Base-by-base conservation (phyloP, 1,284 basidiomycete species). In the Cystobasidium pallidum region DNA sequence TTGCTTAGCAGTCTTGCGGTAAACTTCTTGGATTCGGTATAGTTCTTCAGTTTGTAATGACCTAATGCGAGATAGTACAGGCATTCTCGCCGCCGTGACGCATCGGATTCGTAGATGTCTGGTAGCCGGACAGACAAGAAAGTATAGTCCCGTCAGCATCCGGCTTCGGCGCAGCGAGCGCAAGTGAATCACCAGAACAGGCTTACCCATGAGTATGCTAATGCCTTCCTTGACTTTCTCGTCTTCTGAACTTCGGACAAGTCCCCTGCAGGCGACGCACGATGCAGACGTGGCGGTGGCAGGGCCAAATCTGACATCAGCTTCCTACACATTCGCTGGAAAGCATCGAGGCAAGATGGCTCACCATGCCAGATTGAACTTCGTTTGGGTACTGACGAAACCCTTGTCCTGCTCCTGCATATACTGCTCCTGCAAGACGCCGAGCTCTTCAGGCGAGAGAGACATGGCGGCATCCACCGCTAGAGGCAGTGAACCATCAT, bases 41-140 rank as follows among this genome's bases (percentile, higher is more conserved):
- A 98, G 81, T 98, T 95, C 39, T 89, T 88, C 86, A 98, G 89
- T 85, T 99, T 99, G 83, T 93, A 98, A 82, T 99, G 90, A 0
- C 96, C 96, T 13, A 99, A 85, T 0, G 93, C 92, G 61, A 99
- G 88, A 83, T 98, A 99, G 81, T 98, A 99, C 43, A 98, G 83
- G 79, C 96, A 99, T 82, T 99, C 96, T 81, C 96, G 84, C 75
- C 96, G 86, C 76, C 96, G 86, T 39, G 87, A 83, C 11, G 95
- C 89, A 75, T 97, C 94, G 1, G 88, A 85, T 66, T 92, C 88
- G 83, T 96, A 99, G 73, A 99, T 90, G 67, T 98, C 96, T 94
- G 78, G 26, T 3, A 24, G 13, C 10, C 11, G 21, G n/a, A 32
- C 6, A 34, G 28, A n/a, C n/a, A 15, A 39, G 57, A 21, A 26